A percentile compares a stretch with the other conserved stretches of the same genome.
Conservation (phyloP, 1,284 basidiomycete genomes). For the Sporisorium graminicola region DNA sequence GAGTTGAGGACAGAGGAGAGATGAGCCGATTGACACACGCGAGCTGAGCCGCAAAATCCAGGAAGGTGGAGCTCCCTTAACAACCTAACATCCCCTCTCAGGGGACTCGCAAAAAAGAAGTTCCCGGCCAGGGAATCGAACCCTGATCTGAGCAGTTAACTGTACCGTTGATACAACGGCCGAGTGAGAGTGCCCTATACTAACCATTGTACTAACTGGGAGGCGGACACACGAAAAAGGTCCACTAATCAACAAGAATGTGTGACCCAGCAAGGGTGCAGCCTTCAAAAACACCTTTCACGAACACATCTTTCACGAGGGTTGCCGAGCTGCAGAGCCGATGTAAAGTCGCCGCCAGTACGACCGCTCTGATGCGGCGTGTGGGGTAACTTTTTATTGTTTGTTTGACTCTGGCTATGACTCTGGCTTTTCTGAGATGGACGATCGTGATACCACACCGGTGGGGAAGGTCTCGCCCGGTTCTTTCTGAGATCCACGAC, state of each 20-base stretch:
- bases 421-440: neutral
- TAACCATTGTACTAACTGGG: slow-evolving; percentile 35
- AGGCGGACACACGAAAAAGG: neutral
- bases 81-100: too few species aligned
- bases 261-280: too few species aligned
- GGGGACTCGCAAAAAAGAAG: slow-evolving; percentile 6
- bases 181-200: slow-evolving; percentile 23
- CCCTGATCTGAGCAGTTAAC: slow-evolving; percentile 42
- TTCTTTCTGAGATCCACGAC: neutral
- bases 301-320: slow-evolving; percentile 1
- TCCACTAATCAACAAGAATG: too few species aligned
- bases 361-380: neutral
- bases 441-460: neutral
- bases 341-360: neutral
- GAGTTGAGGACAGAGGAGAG: neutral
- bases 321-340: slow-evolving; percentile 10
- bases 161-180: neutral
- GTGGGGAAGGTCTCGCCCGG: neutral
- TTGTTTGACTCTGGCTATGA: neutral
- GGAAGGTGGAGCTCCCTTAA: neutral
- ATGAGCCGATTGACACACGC: neutral
- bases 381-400: slow-evolving; percentile 5
- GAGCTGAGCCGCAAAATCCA: neutral
- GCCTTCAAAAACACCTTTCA: too few species aligned
- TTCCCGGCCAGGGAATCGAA: slow-evolving; percentile 56